phyloP scores from a whole-genome alignment of 176 grass and related monocot species.

The Eragrostis nindensis region DNA sequence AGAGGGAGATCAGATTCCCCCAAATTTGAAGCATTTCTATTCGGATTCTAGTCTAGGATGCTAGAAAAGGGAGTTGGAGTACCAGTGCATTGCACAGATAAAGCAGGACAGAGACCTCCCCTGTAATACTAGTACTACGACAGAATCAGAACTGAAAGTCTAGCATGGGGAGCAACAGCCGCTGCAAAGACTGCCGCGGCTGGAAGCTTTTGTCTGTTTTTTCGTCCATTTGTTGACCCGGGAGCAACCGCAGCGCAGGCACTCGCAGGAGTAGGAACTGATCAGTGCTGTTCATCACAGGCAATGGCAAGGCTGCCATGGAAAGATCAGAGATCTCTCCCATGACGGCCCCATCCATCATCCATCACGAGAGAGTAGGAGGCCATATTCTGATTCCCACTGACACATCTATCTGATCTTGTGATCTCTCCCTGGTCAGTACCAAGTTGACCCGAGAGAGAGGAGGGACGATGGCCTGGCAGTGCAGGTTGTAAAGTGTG shows the following conservation, averaged over 20 bases:
- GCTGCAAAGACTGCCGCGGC: not conserved
- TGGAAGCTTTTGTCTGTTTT: slow-evolving; percentile 24
- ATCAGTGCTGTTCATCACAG: not conserved
- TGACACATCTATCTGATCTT: slow-evolving; percentile 26
- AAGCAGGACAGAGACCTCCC: slow-evolving; percentile 19
- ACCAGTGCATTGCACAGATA: not conserved
- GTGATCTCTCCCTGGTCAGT: slow-evolving; percentile 6
- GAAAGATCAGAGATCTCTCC: slow-evolving; percentile 40
- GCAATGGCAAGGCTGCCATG: slow-evolving; percentile 40
- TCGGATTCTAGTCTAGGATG: slow-evolving; percentile 20
- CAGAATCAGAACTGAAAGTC: slow-evolving; percentile 47
- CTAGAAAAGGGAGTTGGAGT: not conserved
- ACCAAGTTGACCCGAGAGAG: slow-evolving; percentile 47
- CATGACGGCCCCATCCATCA: slow-evolving; percentile 18
- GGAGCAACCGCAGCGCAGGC: not conserved
- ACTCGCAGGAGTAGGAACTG: no score
- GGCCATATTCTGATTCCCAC: slow-evolving; percentile 36
- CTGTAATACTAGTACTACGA: not conserved
- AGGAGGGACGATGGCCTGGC: not conserved
- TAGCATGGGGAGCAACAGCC: not conserved
- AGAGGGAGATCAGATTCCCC: not conserved
- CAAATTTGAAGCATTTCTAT: not conserved
- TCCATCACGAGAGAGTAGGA: slow-evolving; percentile 21
- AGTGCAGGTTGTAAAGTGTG: not conserved
- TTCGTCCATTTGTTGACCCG: slow-evolving; percentile 38